phyloP scores from a whole-genome alignment of 1,284 basidiomycete genomes.

The Mycena citricolor region DNA sequence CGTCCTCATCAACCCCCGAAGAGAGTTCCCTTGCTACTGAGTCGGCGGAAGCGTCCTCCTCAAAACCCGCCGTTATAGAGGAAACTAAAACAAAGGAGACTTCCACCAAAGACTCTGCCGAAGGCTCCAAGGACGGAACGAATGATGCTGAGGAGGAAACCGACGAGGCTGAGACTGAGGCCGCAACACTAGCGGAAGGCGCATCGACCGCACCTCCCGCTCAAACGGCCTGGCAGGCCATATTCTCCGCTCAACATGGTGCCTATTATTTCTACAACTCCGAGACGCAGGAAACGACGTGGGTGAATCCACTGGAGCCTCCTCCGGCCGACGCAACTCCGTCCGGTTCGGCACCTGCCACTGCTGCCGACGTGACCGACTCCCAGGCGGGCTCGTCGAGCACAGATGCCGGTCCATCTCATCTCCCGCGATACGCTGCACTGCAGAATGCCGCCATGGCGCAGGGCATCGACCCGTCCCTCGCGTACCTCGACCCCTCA shows the following conservation, averaged over 20 bases:
- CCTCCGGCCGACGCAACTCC: constrained; percentile 23
- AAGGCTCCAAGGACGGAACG: too few species aligned
- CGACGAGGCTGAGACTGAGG: constrained; percentile 8
- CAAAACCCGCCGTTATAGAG: too few species aligned
- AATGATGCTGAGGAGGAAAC: too few species aligned
- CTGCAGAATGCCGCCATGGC: constrained; percentile 64
- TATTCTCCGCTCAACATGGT: constrained; percentile 79
- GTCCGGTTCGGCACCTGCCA: constrained; percentile 27
- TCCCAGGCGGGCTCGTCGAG: constrained; percentile 13
- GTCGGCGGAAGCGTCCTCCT: too few species aligned
- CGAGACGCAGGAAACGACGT: constrained; percentile 80
- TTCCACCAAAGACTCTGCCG: too few species aligned
- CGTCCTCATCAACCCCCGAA: too few species aligned
- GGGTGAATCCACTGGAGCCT: constrained; percentile 77
- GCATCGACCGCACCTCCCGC: constrained; percentile 13
- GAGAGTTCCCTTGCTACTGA: too few species aligned
- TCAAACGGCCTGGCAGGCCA: constrained; percentile 78
- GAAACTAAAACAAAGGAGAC: too few species aligned
- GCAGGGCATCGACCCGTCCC: constrained; percentile 81
- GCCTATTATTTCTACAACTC: constrained; percentile 90
- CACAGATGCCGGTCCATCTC: constrained; percentile 24
- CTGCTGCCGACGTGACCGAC: constrained; percentile 24
- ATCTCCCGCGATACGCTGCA: constrained; percentile 41
- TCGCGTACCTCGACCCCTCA: constrained; percentile 80
- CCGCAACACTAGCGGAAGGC: constrained; percentile 19